A percentile compares a stretch with the other conserved stretches of the same genome.
phyloP scores from a whole-genome alignment of 2,329 filamentous ascomycete genomes.

The Nannizziopsis arthrosporioides region DNA sequence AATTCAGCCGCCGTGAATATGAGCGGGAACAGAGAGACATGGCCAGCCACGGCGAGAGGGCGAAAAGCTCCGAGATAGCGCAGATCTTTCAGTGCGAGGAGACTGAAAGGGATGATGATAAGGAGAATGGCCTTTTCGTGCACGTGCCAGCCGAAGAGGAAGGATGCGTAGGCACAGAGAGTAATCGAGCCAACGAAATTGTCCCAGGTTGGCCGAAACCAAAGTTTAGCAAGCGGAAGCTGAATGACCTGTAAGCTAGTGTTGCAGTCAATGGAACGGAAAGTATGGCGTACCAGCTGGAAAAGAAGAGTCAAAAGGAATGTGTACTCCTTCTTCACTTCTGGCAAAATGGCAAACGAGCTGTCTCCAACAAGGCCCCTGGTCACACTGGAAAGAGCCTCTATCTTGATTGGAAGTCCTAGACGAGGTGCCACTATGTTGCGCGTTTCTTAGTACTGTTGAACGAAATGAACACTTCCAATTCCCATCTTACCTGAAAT shows the following conservation, averaged over 20 bases:
- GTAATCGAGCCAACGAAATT: conserved; percentile 81
- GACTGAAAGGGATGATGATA: conserved; percentile 86
- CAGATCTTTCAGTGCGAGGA: conserved; percentile 80
- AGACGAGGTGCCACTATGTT: conserved; percentile 64
- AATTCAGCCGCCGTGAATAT: conserved; percentile 89
- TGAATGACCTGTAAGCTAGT: conserved; percentile 18
- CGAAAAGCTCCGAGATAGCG: conserved; percentile 85
- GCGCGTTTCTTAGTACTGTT: neutral
- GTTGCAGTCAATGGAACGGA: neutral
- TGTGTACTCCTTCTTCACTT: conserved; percentile 67
- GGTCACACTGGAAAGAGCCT: conserved; percentile 78
- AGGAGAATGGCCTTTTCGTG: conserved; percentile 95
- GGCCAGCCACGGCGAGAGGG: conserved; percentile 80
- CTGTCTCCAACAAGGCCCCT: conserved; percentile 88
- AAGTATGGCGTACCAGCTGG: conserved; percentile 46
- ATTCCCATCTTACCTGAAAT: conserved; percentile 56
- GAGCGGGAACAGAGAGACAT: conserved; percentile 89
- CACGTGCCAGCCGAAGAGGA: conserved; percentile 96
- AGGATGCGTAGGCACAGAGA: conserved; percentile 88
- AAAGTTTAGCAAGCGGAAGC: conserved; percentile 70
- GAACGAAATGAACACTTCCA: neutral
- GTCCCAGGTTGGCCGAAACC: conserved; percentile 70
- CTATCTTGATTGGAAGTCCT: conserved; percentile 58
- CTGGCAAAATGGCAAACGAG: conserved; percentile 81
- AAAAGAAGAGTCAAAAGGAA: conserved; percentile 74